Evolutionary conservation across 2,329 filamentous ascomycete species (phyloP), one percentile per base, ranked within the genome.

Genomic region (Colletotrichum abscissum): DNA sequence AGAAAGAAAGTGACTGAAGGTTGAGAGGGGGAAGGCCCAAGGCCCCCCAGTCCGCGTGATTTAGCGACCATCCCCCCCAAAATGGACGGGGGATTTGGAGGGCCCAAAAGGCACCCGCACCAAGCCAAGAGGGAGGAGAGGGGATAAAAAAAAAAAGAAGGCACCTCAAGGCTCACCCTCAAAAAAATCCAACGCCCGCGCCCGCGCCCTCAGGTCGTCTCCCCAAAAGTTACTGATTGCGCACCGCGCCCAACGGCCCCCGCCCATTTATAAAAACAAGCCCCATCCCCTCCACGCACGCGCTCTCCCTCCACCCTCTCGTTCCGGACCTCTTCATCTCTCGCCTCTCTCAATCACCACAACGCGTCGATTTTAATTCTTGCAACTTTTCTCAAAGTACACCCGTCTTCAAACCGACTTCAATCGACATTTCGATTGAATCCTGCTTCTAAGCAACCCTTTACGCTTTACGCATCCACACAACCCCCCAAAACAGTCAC

Each of bases 181-280:
- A 42, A 42, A 42, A 35, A 35, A 35, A 35, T 42, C 38, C 38
- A 42, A 42, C 38, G 38, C 38, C 38, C 5, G 38, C 38, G 38
- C 38, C 38, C 38, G 38, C 38, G 38, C 38, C 38, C 38, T 42
- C 49, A 28, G 33, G 11, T 35, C 33, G 33, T 35, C 33, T 12
- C 35, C 33, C 52, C 63, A 64, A 73, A 69, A 70, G 70, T 81
- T 87, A 89, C 86, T 89, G 87, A 89, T 89, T 89, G 87, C 84
- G 86, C 83, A 81, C 80, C 80, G 81, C 84, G 82, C 84, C 85
- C 82, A 82, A 83, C 84, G 84, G 85, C 85, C 87, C 87, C 86
- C 84, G 84, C 85, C 86, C 79, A 80, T 81, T 79, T 86, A 90
- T 91, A 91, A 90, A 90, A 91, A 89, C 86, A 88, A 83, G 81